phyloP scores from a whole-genome alignment of 108 stramenopile species.

The Fistulifera solaris region DNA sequence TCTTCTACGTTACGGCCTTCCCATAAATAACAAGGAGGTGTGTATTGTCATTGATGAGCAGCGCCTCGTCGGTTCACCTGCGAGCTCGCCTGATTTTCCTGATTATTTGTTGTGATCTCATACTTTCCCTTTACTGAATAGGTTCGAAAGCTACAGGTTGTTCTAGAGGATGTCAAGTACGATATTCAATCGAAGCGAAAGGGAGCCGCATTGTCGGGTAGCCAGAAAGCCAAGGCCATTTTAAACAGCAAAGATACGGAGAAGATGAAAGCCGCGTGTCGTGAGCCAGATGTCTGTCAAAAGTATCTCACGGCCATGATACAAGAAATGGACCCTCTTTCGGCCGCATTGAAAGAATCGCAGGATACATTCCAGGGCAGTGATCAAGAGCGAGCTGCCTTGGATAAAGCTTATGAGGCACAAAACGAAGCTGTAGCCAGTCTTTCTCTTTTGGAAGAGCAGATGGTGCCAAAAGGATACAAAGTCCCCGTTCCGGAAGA shows the following conservation, averaged over 20 bases:
- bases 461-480: conserved; percentile 84
- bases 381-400: conserved; percentile 74
- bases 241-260: conserved; percentile 41
- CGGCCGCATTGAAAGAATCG: conserved; percentile 42
- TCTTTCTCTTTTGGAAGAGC: conserved; percentile 75
- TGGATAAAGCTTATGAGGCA: conserved; percentile 69
- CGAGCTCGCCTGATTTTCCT: neutral
- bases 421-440: conserved; percentile 55
- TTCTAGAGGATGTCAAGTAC: conserved; percentile 68
- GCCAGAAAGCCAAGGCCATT: conserved; percentile 56
- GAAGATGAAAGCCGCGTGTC: conserved; percentile 56
- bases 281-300: conserved; percentile 41
- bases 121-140: conserved; percentile 11
- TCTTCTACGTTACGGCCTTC: conserved; percentile 80
- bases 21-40: conserved; percentile 82
- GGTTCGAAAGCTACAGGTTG: conserved; percentile 76
- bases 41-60: conserved; percentile 14
- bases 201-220: conserved; percentile 70
- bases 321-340: conserved; percentile 42
- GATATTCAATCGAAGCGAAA: conserved; percentile 80
- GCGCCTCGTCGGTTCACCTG: neutral
- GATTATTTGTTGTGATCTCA: neutral
- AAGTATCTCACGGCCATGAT: conserved; percentile 37
- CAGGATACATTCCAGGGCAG: conserved; percentile 56
- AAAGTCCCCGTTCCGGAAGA: conserved; percentile 71